A percentile compares a stretch with the other conserved stretches of the same genome.
Conservation (phyloP, 441 rosid species). For the Cnidoscolus chayamansa region DNA sequence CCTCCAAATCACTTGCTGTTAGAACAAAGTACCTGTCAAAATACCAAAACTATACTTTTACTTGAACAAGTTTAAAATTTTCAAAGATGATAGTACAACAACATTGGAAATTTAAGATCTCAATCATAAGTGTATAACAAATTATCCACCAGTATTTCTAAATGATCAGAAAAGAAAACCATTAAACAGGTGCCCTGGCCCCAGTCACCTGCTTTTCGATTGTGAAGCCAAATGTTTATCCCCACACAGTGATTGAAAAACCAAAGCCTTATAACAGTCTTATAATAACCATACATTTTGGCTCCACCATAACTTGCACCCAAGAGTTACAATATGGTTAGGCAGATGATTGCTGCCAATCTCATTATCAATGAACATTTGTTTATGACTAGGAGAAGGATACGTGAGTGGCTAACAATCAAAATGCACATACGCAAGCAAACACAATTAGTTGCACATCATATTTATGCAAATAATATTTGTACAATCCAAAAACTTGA, state of each 20-base stretch:
- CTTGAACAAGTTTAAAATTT: not conserved
- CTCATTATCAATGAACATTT: not conserved
- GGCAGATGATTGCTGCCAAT: constrained; percentile 8
- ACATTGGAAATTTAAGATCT: not conserved
- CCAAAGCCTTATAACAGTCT: not conserved
- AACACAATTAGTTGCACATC: not conserved
- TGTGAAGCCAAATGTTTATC: not conserved
- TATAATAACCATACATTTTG: not conserved
- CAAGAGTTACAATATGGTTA: not conserved
- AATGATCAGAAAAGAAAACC: not conserved
- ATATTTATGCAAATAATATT: not conserved
- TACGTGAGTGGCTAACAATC: not conserved
- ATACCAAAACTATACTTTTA: constrained; percentile 29
- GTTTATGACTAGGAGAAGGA: not conserved
- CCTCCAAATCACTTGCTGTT: constrained; percentile 80
- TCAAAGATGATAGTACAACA: not conserved
- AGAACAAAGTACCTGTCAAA: constrained; percentile 92
- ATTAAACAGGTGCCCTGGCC: not conserved
- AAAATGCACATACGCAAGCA: not conserved
- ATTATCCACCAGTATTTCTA: not conserved
- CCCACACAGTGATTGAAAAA: not conserved
- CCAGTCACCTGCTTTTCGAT: not conserved
- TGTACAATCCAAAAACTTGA: not conserved
- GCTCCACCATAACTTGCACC: constrained; percentile 2
- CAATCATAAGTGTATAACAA: not conserved